A percentile compares a stretch with the other conserved stretches of the same genome.
Evolutionary conservation across 345 rosid genomes (phyloP).

Genomic region (Moringa oleifera): DNA sequence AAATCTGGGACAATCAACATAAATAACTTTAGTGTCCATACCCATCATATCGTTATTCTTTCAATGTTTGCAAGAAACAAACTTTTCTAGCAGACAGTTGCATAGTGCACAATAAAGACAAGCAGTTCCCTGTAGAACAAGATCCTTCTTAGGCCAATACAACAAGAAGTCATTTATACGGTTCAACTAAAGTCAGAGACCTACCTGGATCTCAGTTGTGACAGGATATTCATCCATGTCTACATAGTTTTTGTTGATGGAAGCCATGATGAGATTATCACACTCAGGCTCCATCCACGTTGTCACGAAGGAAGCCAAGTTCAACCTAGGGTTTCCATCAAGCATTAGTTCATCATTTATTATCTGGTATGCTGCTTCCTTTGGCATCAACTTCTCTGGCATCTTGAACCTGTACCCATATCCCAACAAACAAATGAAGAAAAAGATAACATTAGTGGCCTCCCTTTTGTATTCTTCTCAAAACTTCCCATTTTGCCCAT

Average conservation of each 20-base stretch:
- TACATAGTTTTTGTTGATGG: conserved; percentile 69
- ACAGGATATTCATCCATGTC: conserved; percentile 88
- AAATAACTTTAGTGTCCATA: too few relatives aligned
- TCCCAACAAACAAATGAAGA: background rate
- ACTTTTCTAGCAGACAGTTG: too few relatives aligned
- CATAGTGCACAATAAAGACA: too few relatives aligned
- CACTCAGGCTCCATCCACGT: conserved; percentile 94
- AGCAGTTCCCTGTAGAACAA: too few relatives aligned
- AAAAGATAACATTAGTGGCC: background rate
- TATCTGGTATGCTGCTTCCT: conserved; percentile 74
- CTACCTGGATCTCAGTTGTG: conserved; percentile 79
- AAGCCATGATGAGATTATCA: conserved; percentile 62
- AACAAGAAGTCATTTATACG: background rate
- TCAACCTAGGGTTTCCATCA: conserved; percentile 75
- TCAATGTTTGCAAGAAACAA: too few relatives aligned
- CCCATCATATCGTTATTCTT: too few relatives aligned
- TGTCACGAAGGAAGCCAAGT: conserved; percentile 73
- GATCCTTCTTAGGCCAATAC: too few relatives aligned
- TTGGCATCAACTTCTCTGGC: conserved; percentile 57
- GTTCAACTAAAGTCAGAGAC: too few relatives aligned
- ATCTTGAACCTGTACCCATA: conserved; percentile 55
- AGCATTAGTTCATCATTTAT: conserved; percentile 77
- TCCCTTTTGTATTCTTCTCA: too few relatives aligned
- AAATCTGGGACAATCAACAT: too few relatives aligned
- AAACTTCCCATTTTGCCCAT: too few relatives aligned